phyloP scores from a whole-genome alignment of 441 rosid genomes.

The Rhodomyrtus psidioides region DNA sequence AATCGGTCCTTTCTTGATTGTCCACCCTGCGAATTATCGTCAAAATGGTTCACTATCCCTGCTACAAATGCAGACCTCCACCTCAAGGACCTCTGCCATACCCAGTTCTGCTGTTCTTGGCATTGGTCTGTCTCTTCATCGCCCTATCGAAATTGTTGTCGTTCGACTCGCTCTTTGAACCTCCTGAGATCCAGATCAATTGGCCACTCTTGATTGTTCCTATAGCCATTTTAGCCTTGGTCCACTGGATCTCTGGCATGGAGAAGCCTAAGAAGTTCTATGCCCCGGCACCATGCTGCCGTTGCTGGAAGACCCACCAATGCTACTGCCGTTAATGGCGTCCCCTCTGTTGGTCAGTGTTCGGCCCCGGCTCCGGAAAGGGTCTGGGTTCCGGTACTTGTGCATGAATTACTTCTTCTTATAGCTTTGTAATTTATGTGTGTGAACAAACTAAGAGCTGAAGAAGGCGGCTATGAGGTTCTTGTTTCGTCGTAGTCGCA shows the following conservation, averaged over 20 bases:
- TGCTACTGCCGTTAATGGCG: not conserved
- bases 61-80: not conserved
- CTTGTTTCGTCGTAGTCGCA: not conserved
- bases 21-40: not conserved
- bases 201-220: slow-evolving; percentile 7
- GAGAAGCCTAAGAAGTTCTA: not conserved
- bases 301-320: not conserved
- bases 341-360: not conserved
- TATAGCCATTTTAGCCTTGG: not conserved
- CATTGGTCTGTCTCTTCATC: not conserved
- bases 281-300: not conserved
- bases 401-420: not conserved
- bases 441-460: not conserved
- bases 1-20: not conserved
- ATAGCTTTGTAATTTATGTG: not conserved
- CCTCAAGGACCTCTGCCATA: not conserved
- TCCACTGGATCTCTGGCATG: not conserved
- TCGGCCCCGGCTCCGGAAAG: not conserved
- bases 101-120: slow-evolving; percentile 2
- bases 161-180: not conserved
- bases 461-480: not conserved
- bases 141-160: not conserved
- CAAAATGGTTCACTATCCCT: not conserved
- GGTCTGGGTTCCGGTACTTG: not conserved
- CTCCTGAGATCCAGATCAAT: not conserved